Percentiles rank a stretch among this genome's conserved stretches.
Evolutionary conservation across 371 early-diverging fungal genomes (phyloP).

Genomic region (Mucor piriformis): DNA sequence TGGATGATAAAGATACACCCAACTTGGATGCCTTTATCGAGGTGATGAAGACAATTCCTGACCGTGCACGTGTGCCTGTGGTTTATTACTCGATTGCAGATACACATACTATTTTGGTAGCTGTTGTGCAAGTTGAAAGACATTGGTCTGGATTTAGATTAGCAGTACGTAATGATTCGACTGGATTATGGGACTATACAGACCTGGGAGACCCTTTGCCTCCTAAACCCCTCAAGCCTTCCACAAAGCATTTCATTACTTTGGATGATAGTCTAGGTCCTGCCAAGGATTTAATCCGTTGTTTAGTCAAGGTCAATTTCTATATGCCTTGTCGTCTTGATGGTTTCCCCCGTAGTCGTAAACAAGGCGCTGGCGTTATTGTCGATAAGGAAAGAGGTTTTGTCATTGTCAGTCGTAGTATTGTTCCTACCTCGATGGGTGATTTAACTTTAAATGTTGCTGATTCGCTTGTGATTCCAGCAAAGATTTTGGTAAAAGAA

Average conservation of each 20-base stretch:
- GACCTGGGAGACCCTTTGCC: slow-evolving; percentile 50
- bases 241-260: slow-evolving; percentile 58
- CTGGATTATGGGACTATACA: slow-evolving; percentile 81
- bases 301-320: slow-evolving; percentile 67
- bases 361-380: slow-evolving; percentile 76
- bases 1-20: slow-evolving; percentile 75
- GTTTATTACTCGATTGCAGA: slow-evolving; percentile 83
- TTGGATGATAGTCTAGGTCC: slow-evolving; percentile 62
- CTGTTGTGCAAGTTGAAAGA: slow-evolving; percentile 75
- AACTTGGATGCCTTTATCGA: slow-evolving; percentile 76
- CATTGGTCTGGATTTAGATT: slow-evolving; percentile 82
- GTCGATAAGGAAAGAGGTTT: slow-evolving; percentile 74
- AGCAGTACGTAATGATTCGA: slow-evolving; percentile 76
- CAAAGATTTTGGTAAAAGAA: slow-evolving; percentile 58
- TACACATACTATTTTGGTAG: slow-evolving; percentile 72
- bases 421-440: slow-evolving; percentile 75
- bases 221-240: slow-evolving; percentile 58
- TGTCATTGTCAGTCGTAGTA: slow-evolving; percentile 70
- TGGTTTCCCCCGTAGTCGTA: slow-evolving; percentile 67
- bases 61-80: slow-evolving; percentile 76
- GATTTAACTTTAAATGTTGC: slow-evolving; percentile 79
- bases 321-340: slow-evolving; percentile 71
- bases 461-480: slow-evolving; percentile 78
- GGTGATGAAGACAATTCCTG: slow-evolving; percentile 76
- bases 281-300: slow-evolving; percentile 62